Evolutionary conservation across 345 rosid species (phyloP).

Genomic region (Brassica nigra): DNA sequence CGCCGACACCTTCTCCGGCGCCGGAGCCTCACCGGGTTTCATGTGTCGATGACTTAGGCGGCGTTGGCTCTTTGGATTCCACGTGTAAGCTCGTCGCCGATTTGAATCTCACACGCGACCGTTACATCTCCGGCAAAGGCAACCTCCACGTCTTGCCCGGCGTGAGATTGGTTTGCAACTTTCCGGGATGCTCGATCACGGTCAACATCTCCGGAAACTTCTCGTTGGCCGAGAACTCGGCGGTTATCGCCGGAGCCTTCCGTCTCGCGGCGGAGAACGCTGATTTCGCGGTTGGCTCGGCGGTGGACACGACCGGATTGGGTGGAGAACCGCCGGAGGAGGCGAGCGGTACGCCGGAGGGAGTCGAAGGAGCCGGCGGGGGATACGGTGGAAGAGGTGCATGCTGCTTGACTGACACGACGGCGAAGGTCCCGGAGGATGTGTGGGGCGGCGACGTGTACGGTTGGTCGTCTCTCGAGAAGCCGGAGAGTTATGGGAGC

Average conservation of each 20-base stretch:
- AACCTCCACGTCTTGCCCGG: slow-evolving; percentile 64
- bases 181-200: slow-evolving; percentile 63
- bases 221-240: slow-evolving; percentile 60
- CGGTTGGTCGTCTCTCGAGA: slow-evolving; percentile 74
- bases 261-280: slow-evolving; percentile 67
- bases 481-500: slow-evolving; percentile 78
- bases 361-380: slow-evolving; percentile 88
- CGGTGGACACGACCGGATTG: slow-evolving; percentile 66
- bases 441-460: slow-evolving; percentile 94
- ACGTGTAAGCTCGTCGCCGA: slow-evolving; percentile 80
- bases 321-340: slow-evolving; percentile 77
- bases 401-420: slow-evolving; percentile 60
- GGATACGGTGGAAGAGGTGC: slow-evolving; percentile 99
- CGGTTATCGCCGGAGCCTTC: slow-evolving; percentile 64
- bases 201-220: slow-evolving; percentile 76
- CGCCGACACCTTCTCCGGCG: slow-evolving; percentile 76
- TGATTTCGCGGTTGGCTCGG: slow-evolving; percentile 54
- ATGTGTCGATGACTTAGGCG: slow-evolving; percentile 83
- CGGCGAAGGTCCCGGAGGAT: slow-evolving; percentile 71
- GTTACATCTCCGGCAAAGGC: slow-evolving; percentile 73
- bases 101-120: slow-evolving; percentile 77
- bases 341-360: slow-evolving; percentile 89
- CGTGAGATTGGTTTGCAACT: slow-evolving; percentile 61
- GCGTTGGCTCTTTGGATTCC: slow-evolving; percentile 80
- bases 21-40: slow-evolving; percentile 66